Base-by-base conservation (phyloP, 1,139 yeast species). In the Wickerhamomyces sp. region DNA sequence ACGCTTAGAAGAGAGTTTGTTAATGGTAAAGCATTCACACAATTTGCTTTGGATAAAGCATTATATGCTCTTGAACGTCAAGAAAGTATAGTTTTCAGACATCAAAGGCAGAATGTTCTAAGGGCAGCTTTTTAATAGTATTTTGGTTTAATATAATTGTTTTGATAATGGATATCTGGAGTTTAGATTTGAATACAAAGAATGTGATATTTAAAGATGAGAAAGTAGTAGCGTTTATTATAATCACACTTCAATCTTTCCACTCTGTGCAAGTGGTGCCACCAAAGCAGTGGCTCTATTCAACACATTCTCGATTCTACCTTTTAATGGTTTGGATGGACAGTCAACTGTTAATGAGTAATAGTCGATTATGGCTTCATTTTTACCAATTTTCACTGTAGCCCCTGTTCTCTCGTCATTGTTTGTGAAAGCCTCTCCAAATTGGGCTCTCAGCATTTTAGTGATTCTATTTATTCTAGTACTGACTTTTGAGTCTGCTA, bases 1-100 rank as follows among this genome's bases (percentile, higher is more conserved):
- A 88, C 96, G 2, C 72, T 92, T 43, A 74, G 88, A 52, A 77
- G 82, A 48, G 96, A 92, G 63, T 84, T 90, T 60, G 95, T 89
- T 19, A 84, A 78, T 33, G 75, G 80, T 25, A 81, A 83, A 37
- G 74, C 73, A 44, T 81, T 77, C 46, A 72, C 81, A 28, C 78
- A 78, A 40, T 76, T 76, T 40, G 95, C 96, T 0, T 69, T 92
- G 48, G 96, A 90, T 51, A 81, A 80, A 57, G 95, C 97, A 0
- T 65, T 92, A 46, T 76, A 76, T 61, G 81, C 87, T 8, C 61
- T 92, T 63, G 97, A 89, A 60, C 75, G 94, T 44, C 86, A 88
- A 48, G 97, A 89, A 45, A 82, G 85, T 16, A 81, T 92, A 35
- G 86, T 87, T 53, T 80, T 89, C 61, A 74, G 97, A 56, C 89